Percentiles rank a stretch among this genome's conserved stretches.
phyloP scores from a whole-genome alignment of 345 rosid genomes.

The Citrus hindsii region DNA sequence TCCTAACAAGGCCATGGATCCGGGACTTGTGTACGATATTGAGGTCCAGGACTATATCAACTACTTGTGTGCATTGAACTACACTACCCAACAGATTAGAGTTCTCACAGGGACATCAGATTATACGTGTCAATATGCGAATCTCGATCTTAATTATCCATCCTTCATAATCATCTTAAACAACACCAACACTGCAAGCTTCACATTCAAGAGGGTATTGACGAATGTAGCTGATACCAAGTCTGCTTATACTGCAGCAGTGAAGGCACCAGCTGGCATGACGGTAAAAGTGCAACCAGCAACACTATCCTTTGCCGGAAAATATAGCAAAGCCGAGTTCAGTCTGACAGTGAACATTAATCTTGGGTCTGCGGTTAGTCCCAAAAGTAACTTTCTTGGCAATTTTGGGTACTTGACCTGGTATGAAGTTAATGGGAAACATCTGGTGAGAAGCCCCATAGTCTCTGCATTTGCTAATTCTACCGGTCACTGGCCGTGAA shows the following conservation, averaged over 20 bases:
- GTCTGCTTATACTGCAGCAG: neutral
- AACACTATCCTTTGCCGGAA: conserved; percentile 22
- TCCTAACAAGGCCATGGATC: conserved; percentile 41
- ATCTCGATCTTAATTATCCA: conserved; percentile 48
- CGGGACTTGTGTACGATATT: conserved; percentile 40
- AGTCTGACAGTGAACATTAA: conserved; percentile 29
- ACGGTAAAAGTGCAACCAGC: conserved; percentile 28
- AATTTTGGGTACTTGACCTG: conserved; percentile 31
- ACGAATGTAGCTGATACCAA: conserved; percentile 3
- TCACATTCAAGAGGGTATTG: conserved; percentile 24
- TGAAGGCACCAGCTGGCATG: conserved; percentile 33
- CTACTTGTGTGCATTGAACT: conserved; percentile 40
- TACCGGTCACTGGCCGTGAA: neutral
- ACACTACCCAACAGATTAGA: conserved; percentile 28
- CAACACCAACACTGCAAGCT: conserved; percentile 36
- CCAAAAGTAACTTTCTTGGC: conserved; percentile 36
- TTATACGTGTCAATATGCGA: conserved; percentile 22
- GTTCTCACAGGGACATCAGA: conserved; percentile 27
- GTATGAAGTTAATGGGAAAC: neutral
- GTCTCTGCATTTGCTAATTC: neutral
- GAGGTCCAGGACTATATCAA: conserved; percentile 28
- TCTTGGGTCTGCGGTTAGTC: conserved; percentile 14
- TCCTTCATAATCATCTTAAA: conserved; percentile 47
- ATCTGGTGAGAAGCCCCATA: neutral
- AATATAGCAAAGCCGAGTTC: conserved; percentile 33